These are phyloP conservation scores for Aeschynomene evenia DNA, from an alignment of 306 rosid species.

Conservation along the genomic window DNA sequence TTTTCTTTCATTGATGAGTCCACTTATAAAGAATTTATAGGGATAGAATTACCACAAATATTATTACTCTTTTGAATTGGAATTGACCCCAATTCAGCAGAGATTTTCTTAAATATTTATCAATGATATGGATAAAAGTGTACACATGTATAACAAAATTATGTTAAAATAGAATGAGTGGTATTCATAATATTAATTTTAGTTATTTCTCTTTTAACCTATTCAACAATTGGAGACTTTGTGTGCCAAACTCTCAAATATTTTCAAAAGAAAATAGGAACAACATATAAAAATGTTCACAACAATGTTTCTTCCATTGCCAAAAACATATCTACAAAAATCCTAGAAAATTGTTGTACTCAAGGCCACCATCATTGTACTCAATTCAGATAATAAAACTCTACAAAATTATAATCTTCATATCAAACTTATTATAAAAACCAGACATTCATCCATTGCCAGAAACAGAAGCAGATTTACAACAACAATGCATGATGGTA, in stretches of 20 bases:
- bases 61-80: neutral
- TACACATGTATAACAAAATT: neutral
- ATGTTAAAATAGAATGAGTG: neutral
- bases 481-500: conserved; percentile 15
- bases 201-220: neutral
- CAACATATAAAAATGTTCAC: neutral
- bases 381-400: neutral
- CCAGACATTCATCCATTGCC: conserved; percentile 4
- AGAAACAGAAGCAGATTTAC: conserved; percentile 2
- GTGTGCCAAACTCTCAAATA: neutral
- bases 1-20: neutral
- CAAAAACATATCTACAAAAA: too few relatives aligned
- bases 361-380: neutral
- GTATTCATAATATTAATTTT: neutral
- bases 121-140: neutral
- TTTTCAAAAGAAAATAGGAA: neutral
- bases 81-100: neutral
- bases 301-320: too few relatives aligned
- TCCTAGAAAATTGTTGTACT: too few relatives aligned
- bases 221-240: neutral
- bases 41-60: neutral
- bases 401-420: neutral
- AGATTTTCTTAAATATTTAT: neutral
- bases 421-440: conserved; percentile 13
- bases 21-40: neutral